Conservation (phyloP, 768 basidiomycete genomes). For the Boletellus ananiceps region DNA sequence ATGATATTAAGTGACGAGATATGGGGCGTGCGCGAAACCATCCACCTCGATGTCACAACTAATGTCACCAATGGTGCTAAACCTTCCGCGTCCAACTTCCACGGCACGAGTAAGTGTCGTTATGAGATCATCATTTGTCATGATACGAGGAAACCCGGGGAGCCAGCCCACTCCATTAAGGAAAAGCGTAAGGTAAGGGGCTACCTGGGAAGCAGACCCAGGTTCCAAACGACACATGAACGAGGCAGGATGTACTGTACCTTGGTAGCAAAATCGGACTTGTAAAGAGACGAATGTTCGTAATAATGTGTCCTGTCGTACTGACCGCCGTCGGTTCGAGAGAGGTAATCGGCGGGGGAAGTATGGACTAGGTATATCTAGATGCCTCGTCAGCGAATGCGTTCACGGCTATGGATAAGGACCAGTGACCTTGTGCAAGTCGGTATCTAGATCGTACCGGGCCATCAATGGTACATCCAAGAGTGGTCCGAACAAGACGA, state of each 20-base stretch:
- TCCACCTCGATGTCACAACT: constrained; percentile 80
- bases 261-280: constrained; percentile 63
- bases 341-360: constrained; percentile 64
- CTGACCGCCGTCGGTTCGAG: constrained; percentile 46
- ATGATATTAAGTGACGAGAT: neutral
- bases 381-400: neutral
- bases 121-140: constrained; percentile 61
- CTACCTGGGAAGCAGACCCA: constrained; percentile 48
- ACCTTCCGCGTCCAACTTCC: constrained; percentile 49
- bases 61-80: constrained; percentile 78
- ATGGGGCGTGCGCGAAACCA: neutral
- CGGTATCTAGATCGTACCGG: constrained; percentile 38
- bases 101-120: constrained; percentile 46
- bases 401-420: neutral
- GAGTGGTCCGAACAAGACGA: neutral
- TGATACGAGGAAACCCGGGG: constrained; percentile 69
- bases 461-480: constrained; percentile 1
- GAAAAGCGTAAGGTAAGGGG: constrained; percentile 80
- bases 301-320: constrained; percentile 75
- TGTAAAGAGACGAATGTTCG: constrained; percentile 57
- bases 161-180: constrained; percentile 88
- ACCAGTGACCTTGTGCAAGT: constrained; percentile 49
- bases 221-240: neutral
- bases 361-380: constrained; percentile 79
- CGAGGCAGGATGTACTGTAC: constrained; percentile 33